Evolutionary conservation across 257 asterid genomes (phyloP), one percentile per base, ranked within the genome.

Genomic region (Lycium barbarum): DNA sequence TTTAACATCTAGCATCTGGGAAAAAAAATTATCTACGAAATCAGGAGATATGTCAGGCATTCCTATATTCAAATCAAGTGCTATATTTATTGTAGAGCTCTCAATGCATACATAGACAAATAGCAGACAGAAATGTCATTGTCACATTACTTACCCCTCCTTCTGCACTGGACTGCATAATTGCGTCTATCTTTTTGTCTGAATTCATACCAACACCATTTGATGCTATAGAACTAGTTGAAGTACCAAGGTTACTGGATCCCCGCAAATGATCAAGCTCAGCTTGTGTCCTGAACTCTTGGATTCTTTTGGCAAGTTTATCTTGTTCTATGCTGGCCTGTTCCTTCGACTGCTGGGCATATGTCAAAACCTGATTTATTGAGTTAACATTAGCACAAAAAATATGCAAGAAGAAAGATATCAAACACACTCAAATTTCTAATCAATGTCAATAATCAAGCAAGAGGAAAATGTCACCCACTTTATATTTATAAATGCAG

Each of bases 261-360:
- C 92, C 93, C 87, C 91, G 92, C 93, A 90, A 84, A 78, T 91
- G 93, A 76, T 91, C 94, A 82, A 96, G 85, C 89, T 96, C 97
- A 71, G 96, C 88, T 87, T 91, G 97, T 84, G 98, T 96, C 88
- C 98, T 90, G 86, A 93, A 96, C 89, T 96, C 99, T 90, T 96
- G 99, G 88, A 96, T 96, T 89, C 98, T 92, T 92, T 95, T 93
- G 43, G 93, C 98, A 89, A 96, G 96, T 90, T 89, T 96, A 88
- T 96, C 99, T 91, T 94, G 99, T 88, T 96, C 99, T 76, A 90
- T 86, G 83, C 90, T 93, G 22, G 98, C 91, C 88, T 93, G 98
- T 87, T 96, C 98, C 92, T 96, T 96, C 35, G 99, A 93, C 87
- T 95, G 99, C 86, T 93, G 98, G 54, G 98, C 98, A 95, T 89